phyloP scores from a whole-genome alignment of 495 filamentous ascomycete species.

The Neurospora hispaniola region DNA sequence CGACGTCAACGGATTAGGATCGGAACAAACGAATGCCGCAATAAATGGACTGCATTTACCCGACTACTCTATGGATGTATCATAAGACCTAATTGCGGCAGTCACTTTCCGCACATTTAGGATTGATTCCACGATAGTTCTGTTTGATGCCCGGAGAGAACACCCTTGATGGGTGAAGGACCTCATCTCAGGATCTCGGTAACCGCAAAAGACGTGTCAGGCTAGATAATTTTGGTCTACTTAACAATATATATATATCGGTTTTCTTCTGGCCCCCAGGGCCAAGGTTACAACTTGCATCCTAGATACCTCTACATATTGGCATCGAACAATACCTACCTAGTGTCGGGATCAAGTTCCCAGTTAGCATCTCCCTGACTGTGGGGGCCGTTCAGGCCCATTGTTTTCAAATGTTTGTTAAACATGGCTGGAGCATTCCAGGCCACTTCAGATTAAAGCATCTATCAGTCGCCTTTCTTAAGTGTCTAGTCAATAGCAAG shows the following conservation, averaged over 20 bases:
- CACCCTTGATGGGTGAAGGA: background rate
- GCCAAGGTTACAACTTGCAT: background rate
- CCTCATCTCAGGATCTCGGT: too few species aligned
- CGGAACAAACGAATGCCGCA: background rate
- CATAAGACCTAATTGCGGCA: background rate
- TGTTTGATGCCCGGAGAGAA: background rate
- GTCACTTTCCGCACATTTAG: background rate
- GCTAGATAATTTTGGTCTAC: background rate
- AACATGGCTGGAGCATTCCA: background rate
- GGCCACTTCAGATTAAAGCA: background rate
- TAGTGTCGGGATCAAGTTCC: conserved; percentile 15
- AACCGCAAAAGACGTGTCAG: background rate
- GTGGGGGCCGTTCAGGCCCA: conserved; percentile 23
- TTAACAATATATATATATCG: background rate
- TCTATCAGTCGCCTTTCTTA: conserved; percentile 27
- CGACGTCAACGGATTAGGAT: background rate
- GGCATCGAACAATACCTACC: background rate
- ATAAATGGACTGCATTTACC: background rate
- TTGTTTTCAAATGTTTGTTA: conserved; percentile 13
- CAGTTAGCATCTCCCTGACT: conserved; percentile 16
- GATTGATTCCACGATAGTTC: background rate
- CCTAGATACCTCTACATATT: background rate
- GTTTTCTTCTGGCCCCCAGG: background rate
- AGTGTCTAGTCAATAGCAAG: conserved; percentile 29
- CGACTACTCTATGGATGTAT: background rate